phyloP scores from a whole-genome alignment of 2,329 filamentous ascomycete species.

The Plectosphaerella cucumerina region DNA sequence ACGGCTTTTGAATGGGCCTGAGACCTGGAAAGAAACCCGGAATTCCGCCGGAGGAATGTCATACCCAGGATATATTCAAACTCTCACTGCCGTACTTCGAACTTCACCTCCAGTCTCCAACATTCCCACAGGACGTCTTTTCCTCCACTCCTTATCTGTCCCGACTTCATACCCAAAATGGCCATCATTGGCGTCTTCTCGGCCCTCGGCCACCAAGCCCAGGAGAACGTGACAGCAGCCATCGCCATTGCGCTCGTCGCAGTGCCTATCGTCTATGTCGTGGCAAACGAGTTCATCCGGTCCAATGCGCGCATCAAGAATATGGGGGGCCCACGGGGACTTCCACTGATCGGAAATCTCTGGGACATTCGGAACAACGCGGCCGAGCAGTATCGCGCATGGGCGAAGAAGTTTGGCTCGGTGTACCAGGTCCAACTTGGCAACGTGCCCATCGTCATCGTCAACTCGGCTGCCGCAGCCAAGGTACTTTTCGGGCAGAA shows the following conservation, averaged over 20 bases:
- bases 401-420: slow-evolving; percentile 41
- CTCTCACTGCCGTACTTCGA: neutral
- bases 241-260: slow-evolving; percentile 16
- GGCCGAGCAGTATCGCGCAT: slow-evolving; percentile 51
- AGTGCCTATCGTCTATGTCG: slow-evolving; percentile 37
- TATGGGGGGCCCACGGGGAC: slow-evolving; percentile 42
- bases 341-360: slow-evolving; percentile 52
- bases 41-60: slow-evolving; percentile 4
- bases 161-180: slow-evolving; percentile 13
- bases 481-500: slow-evolving; percentile 47
- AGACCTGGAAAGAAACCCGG: too few relatives aligned
- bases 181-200: slow-evolving; percentile 18
- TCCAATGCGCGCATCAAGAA: slow-evolving; percentile 36
- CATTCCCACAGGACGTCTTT: too few relatives aligned
- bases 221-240: slow-evolving; percentile 17
- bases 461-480: slow-evolving; percentile 49
- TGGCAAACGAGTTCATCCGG: slow-evolving; percentile 46
- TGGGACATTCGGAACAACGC: slow-evolving; percentile 51
- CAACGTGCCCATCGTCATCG: slow-evolving; percentile 51
- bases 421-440: slow-evolving; percentile 57
- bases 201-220: slow-evolving; percentile 12
- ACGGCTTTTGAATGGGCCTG: too few relatives aligned
- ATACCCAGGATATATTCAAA: neutral
- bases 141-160: too few relatives aligned
- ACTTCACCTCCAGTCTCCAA: too few relatives aligned